Base-by-base conservation (phyloP, 805 yeast genomes). In the Komagataella pastoris region DNA sequence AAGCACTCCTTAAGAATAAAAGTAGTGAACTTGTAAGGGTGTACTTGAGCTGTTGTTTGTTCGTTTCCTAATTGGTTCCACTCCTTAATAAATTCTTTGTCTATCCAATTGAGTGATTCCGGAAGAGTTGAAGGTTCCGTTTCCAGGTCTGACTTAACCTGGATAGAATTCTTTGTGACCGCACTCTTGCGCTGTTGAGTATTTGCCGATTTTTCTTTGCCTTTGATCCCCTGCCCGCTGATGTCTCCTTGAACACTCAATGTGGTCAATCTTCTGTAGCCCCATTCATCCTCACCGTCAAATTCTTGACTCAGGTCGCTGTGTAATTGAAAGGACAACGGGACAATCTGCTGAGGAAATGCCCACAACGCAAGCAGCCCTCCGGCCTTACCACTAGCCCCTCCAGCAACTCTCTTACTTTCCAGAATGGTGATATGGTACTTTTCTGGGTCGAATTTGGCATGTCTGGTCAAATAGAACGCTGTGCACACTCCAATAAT, bases 351-450 rank as follows among this genome's bases (percentile, higher is more conserved):
- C 59, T 85, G 89, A 0, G 99, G 99, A 66, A 93, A 93, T 0
- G 98, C 98, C 95, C 97, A 90, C 19, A 86, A 75, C 1, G 98
- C 97, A 50, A 91, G 68, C 49, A 91, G 72, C 0, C 99, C 99
- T 47, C 98, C 99, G 6, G 99, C 98, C 61, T 91, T 93, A 52
- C 99, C 99, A 46, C 88, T 79, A 17, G 99, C 98, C 49, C 97
- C 98, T 50, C 97, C 95, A 0, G 98, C 99, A 5, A 95, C 95
- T 59, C 96, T 74, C 55, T 87, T 88, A 50, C 91, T 81, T 65
- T 91, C 99, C 12, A 93, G 63, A 17, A 91, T 77, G 6, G 96
- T 86, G 56, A 91, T 86, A 60, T 87, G 89, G 62, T 87, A 81
- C 53, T 79, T 82, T 36, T 72, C 70, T 0, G 86, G 79, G 59